Base-by-base conservation (phyloP, 208 protist genomes). In the Crithidia expoeki region DNA sequence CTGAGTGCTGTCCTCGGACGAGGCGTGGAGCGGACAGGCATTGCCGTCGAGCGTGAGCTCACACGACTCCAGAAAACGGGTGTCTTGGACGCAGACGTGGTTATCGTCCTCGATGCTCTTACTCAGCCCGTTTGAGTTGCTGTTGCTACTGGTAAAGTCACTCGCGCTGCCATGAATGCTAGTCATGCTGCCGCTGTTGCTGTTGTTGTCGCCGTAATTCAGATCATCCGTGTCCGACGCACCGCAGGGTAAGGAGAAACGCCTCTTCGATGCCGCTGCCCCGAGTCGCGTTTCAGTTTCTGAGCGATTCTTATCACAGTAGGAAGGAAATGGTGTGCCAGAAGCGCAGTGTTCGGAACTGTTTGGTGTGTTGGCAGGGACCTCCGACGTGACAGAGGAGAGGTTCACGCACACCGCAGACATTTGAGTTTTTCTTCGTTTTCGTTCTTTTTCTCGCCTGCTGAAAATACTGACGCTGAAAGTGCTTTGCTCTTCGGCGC, bases 41-140 rank as follows among this genome's bases (percentile, higher is more conserved):
- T 6, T 40, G 57, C 40, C 33, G 5, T 60, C 55, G 16, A 19
- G 4, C 2, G 21, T 12, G 55, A 19, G 32, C 2, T 14, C 27
- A 27, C 51, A 12, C 23, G 40, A 23, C 7, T 63, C 40, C 7
- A 27, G 9, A 11, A 63, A 34, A 16, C 40, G 42, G 27, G 16
- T 63, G 40, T 33, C 27, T 10, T 49, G 40, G 14, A 49, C 19
- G 27, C 28, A 38, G 27, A 51, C 34, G 25, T 49, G 58, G 11
- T 49, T 34, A 23, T 17, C 32, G 46, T 55, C 30, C n/a, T 55
- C 44, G n/a, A n/a, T 11, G 59, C 59, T 55, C 42, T 34, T 65
- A 21, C 46, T 38, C 46, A 42, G 2, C 4, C 44, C 30, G 46
- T 55, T 55, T 2, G 55, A 7, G 17, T 51, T 14, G 27, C 46